phyloP scores from a whole-genome alignment of 495 filamentous ascomycete genomes.

The Pyrenula aspistea region DNA sequence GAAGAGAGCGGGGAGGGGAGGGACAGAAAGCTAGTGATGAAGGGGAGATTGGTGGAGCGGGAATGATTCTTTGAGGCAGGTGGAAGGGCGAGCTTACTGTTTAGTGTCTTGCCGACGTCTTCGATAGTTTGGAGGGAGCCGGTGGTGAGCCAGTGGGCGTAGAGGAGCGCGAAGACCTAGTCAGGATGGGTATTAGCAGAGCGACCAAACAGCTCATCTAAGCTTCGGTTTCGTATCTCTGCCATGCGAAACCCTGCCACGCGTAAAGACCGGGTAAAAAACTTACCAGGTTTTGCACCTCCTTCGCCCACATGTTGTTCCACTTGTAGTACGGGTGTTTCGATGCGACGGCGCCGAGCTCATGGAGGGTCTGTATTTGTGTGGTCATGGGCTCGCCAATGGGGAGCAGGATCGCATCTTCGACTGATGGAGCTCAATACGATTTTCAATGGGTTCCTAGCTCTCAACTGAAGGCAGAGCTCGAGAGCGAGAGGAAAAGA shows the following conservation, averaged over 20 bases:
- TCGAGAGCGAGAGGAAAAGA: neutral
- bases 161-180: neutral
- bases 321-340: slow-evolving; percentile 93
- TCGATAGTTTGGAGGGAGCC: slow-evolving; percentile 68
- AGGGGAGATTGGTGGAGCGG: too few species aligned
- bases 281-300: slow-evolving; percentile 67
- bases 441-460: neutral
- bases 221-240: too few species aligned
- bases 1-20: neutral
- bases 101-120: slow-evolving; percentile 65
- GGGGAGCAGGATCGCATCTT: slow-evolving; percentile 36
- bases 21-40: too few species aligned
- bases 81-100: slow-evolving; percentile 40
- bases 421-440: slow-evolving; percentile 1
- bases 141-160: neutral
- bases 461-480: neutral
- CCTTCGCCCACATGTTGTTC: slow-evolving; percentile 72
- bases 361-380: slow-evolving; percentile 40
- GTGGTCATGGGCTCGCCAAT: slow-evolving; percentile 43
- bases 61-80: neutral
- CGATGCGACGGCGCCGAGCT: slow-evolving; percentile 60
- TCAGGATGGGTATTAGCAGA: slow-evolving; percentile 15
- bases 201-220: too few species aligned
- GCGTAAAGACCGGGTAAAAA: too few species aligned
- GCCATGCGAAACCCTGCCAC: too few species aligned